Evolutionary conservation across 768 basidiomycete species (phyloP).

Genomic region (Sporobolomyces roseus): DNA sequence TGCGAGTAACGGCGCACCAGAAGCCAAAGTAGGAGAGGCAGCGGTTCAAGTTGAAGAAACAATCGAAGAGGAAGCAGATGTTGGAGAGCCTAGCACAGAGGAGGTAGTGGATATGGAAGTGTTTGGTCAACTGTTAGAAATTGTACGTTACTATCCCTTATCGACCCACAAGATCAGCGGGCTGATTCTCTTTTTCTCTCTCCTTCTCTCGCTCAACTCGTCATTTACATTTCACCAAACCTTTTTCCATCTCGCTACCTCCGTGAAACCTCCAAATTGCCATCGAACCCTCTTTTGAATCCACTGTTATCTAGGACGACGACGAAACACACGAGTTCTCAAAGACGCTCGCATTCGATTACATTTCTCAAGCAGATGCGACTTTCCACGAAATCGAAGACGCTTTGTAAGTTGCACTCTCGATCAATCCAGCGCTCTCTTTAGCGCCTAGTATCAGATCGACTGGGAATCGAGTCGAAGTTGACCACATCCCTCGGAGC

Average conservation of each 20-base stretch:
- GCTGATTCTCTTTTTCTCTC: neutral
- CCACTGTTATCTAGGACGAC: conserved; percentile 57
- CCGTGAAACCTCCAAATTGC: too few species aligned
- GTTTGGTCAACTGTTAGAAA: conserved; percentile 81
- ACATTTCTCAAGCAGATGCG: conserved; percentile 69
- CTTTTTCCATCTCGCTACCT: neutral
- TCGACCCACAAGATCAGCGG: conserved; percentile 44
- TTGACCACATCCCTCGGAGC: too few species aligned
- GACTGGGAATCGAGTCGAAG: too few species aligned
- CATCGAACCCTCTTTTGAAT: neutral
- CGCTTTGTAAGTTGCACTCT: conserved; percentile 61
- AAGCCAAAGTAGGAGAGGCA: conserved; percentile 9
- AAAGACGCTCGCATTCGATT: conserved; percentile 69
- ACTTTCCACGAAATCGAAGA: conserved; percentile 77
- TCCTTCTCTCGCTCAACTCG: neutral
- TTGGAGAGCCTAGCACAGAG: conserved; percentile 5
- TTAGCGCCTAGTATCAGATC: neutral
- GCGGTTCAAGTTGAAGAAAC: neutral
- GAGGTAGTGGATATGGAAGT: conserved; percentile 68
- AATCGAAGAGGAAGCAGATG: conserved; percentile 10
- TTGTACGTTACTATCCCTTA: conserved; percentile 53
- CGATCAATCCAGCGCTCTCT: neutral
- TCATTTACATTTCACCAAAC: conserved; percentile 2
- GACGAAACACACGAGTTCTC: conserved; percentile 67
- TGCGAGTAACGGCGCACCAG: conserved; percentile 1